Percentiles rank a stretch among this genome's conserved stretches.
Conservation (phyloP, 352 stramenopile species). For the Plasmopara viticola region DNA sequence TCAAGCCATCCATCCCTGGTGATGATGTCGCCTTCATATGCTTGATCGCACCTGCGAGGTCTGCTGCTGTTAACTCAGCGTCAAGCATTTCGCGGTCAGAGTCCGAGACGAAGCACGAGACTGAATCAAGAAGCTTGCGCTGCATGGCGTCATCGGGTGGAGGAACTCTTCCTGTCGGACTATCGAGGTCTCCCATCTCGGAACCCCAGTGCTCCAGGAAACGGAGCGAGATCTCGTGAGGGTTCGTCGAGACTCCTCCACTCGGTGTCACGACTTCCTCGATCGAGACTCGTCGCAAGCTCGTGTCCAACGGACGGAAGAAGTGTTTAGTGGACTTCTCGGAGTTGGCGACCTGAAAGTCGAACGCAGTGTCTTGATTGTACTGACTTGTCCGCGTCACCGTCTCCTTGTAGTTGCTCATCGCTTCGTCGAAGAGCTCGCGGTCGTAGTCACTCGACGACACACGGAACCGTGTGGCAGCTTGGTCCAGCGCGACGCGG, state of each 20-base stretch:
- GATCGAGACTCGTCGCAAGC: not conserved
- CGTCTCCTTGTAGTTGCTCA: slow-evolving; percentile 1
- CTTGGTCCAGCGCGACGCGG: not conserved
- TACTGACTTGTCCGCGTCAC: not conserved
- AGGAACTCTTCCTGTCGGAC: not conserved
- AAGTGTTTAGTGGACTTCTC: not conserved
- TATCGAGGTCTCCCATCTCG: too few species aligned
- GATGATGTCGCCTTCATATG: slow-evolving; percentile 1
- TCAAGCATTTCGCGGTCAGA: not conserved
- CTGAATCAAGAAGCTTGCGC: not conserved
- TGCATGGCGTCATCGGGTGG: not conserved
- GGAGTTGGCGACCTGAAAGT: not conserved
- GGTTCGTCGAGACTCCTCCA: not conserved
- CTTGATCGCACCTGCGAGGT: not conserved
- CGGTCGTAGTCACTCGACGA: not conserved
- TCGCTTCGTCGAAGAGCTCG: not conserved
- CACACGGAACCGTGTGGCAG: not conserved
- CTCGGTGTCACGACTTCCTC: not conserved
- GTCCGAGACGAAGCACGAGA: too few species aligned
- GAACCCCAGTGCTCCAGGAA: not conserved
- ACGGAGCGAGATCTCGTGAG: not conserved
- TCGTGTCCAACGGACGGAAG: not conserved
- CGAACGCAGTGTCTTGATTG: not conserved
- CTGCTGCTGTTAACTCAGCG: not conserved
- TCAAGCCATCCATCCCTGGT: not conserved